Conservation (phyloP, 2,329 filamentous ascomycete genomes). For the Cladosporium sp. region DNA sequence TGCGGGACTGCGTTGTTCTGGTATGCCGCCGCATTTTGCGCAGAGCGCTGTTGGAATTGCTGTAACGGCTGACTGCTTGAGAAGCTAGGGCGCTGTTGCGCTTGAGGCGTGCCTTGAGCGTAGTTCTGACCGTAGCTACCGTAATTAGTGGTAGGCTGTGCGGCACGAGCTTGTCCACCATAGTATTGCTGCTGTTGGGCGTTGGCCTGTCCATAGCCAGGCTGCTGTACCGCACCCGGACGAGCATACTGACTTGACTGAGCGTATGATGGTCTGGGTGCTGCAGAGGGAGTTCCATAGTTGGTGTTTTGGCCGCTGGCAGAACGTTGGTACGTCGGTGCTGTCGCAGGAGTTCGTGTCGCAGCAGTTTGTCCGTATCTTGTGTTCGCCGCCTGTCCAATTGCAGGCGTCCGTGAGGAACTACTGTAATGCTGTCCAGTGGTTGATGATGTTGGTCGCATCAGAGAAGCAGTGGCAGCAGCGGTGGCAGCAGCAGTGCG, state of each 20-base stretch:
- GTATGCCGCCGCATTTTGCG: conserved; percentile 31
- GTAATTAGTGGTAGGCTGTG: conserved; percentile 24
- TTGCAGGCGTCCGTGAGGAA: conserved; percentile 38
- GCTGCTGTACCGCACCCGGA: conserved; percentile 27
- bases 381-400: conserved; percentile 39
- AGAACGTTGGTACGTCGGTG: conserved; percentile 34
- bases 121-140: conserved; percentile 29
- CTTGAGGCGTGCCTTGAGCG: conserved; percentile 29
- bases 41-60: conserved; percentile 32
- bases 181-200: conserved; percentile 32
- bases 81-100: conserved; percentile 30
- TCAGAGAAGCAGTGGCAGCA: conserved; percentile 34
- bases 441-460: conserved; percentile 34
- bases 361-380: conserved; percentile 35
- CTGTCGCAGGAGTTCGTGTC: conserved; percentile 32
- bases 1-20: conserved; percentile 28
- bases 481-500: conserved; percentile 38
- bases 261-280: conserved; percentile 28
- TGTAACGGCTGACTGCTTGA: conserved; percentile 28
- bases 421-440: conserved; percentile 38
- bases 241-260: conserved; percentile 34
- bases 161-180: conserved; percentile 24
- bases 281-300: conserved; percentile 33
- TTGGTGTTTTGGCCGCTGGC: conserved; percentile 29
- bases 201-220: conserved; percentile 31